Percentiles rank a stretch among this genome's conserved stretches.
Conservation (phyloP, 1,139 yeast species). For the Fermentozyma sake region DNA sequence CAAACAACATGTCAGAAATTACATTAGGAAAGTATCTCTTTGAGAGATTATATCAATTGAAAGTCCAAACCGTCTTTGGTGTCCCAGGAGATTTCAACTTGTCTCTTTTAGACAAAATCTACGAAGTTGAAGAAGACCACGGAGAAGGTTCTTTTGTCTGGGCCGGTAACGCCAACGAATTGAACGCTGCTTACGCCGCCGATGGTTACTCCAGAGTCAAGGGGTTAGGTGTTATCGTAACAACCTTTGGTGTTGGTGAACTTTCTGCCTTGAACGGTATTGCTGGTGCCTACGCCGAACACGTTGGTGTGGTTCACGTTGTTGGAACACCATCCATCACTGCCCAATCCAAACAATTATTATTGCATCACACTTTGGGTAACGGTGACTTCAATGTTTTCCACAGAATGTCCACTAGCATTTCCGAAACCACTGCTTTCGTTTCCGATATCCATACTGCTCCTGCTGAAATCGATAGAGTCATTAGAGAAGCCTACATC, state of each 20-base stretch:
- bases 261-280: slow-evolving; percentile 55
- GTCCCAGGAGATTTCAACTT: slow-evolving; percentile 81
- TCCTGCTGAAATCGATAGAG: slow-evolving; percentile 31
- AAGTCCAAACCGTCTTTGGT: slow-evolving; percentile 66
- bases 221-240: slow-evolving; percentile 52
- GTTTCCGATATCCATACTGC: slow-evolving; percentile 27
- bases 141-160: slow-evolving; percentile 38
- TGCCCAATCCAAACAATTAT: slow-evolving; percentile 56
- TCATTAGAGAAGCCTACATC: slow-evolving; percentile 32
- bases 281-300: slow-evolving; percentile 59
- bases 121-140: slow-evolving; percentile 47
- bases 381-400: slow-evolving; percentile 82
- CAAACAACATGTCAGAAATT: slow-evolving; percentile 16
- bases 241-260: slow-evolving; percentile 70
- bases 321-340: slow-evolving; percentile 58
- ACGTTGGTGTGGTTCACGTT: slow-evolving; percentile 51
- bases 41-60: slow-evolving; percentile 57
- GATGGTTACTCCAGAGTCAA: slow-evolving; percentile 69
- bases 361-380: slow-evolving; percentile 65
- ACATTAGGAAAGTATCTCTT: slow-evolving; percentile 60
- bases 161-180: slow-evolving; percentile 72
- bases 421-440: slow-evolving; percentile 29
- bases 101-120: slow-evolving; percentile 59
- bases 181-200: slow-evolving; percentile 68
- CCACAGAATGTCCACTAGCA: slow-evolving; percentile 52